phyloP scores from a whole-genome alignment of 306 rosid species.

The Acacia melanoxylon region DNA sequence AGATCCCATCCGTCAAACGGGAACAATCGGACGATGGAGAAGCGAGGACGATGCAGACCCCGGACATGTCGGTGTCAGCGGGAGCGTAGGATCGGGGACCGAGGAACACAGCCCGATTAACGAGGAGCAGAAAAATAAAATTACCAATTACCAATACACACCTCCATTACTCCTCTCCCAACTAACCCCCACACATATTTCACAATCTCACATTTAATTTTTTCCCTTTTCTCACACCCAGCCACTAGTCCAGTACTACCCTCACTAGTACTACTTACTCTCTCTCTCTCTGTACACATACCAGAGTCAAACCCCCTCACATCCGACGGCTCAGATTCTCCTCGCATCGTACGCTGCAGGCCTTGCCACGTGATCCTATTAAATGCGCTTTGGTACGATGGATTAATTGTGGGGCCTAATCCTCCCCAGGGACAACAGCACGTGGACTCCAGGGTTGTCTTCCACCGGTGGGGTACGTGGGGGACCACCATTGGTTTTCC shows the following conservation, averaged over 20 bases:
- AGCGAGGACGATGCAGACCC: not conserved
- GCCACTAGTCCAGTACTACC: not conserved
- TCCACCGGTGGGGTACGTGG: slow-evolving; percentile 40
- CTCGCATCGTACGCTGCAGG: slow-evolving; percentile 22
- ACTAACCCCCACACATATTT: not conserved
- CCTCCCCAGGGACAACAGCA: slow-evolving; percentile 31
- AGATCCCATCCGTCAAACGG: slow-evolving; percentile 21
- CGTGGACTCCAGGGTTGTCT: slow-evolving; percentile 19
- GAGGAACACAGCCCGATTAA: slow-evolving; percentile 31
- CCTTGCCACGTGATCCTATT: slow-evolving; percentile 35
- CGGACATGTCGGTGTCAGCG: slow-evolving; percentile 42
- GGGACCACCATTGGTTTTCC: slow-evolving; percentile 30
- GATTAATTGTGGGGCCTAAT: not conserved
- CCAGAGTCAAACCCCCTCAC: not conserved
- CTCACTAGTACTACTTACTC: not conserved
- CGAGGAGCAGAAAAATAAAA: slow-evolving; percentile 29
- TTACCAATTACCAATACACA: not conserved
- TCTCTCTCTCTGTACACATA: not conserved
- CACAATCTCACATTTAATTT: not conserved
- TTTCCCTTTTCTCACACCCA: not conserved
- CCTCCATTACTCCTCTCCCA: not conserved
- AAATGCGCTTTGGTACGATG: slow-evolving; percentile 10
- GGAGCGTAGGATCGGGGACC: slow-evolving; percentile 36
- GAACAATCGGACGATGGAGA: not conserved
- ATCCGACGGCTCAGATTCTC: slow-evolving; percentile 26